Evolutionary conservation across 164 flowering plant genomes (phyloP), one percentile per base, ranked within the genome.

Genomic region (Warburgia ugandensis): DNA sequence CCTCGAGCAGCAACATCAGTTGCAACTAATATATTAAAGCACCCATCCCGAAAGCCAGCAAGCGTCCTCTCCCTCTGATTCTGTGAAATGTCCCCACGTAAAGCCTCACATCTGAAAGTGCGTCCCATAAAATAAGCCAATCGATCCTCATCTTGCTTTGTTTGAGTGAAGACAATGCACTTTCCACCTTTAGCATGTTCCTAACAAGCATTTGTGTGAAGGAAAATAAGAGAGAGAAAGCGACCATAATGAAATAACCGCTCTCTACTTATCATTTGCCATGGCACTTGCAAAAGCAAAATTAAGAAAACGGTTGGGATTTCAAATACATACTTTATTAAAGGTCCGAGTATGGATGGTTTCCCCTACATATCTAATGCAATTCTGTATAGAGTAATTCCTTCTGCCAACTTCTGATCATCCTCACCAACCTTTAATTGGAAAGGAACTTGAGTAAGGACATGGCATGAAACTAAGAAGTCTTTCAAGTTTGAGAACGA

Each of bases 341-440:
- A 70, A 21, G 80, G 77, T 55, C 83, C 90, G 69, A 91, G 54
- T 28, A 83, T 67, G 33, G 83, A 75, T 53, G 90, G 72, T 61
- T 80, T 87, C 46, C 66, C 73, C 51, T 72, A 69, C 56, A 38
- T 51, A n/a, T 81, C 83, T 27, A 90, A 56, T 36, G 55, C 65
- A 66, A 85, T 68, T n/a, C 94, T 77, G 66, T 68, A 83, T 16
- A 91, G 60, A 23, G 92, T 54, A 60, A 91, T 87, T 48, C 96
- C 98, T 25, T 87, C 98, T 0, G 98, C 90, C 56, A 91, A 66
- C 58, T 91, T 91, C 69, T 84, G 86, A 61, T 79, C 81, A 61
- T 82, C 73, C 51, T 91, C 94, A 59, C 97, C 97, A 46, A 91
- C 97, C 97, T 91, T n/a, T n/a, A n/a, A n/a, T n/a, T n/a, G n/a